Conservation (phyloP, 1,284 basidiomycete genomes). For the Lentinus polychrous region DNA sequence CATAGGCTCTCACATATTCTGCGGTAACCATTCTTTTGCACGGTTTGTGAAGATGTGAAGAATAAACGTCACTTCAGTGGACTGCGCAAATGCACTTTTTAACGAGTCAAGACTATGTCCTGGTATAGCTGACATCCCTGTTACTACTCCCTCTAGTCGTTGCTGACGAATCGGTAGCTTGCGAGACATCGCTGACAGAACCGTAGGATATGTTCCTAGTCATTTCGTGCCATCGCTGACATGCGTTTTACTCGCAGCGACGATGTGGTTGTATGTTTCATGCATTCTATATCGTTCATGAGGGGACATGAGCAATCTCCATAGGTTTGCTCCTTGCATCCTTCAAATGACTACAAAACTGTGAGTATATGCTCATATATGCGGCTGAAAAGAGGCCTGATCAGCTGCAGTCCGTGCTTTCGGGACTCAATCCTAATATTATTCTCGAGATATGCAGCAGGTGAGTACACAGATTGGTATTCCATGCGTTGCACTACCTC, state of each 20-base stretch:
- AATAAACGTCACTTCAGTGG: constrained; percentile 38
- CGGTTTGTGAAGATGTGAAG: background rate
- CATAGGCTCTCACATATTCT: constrained; percentile 77
- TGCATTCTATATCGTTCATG: background rate
- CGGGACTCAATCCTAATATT: constrained; percentile 64
- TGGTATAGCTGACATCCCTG: constrained; percentile 33
- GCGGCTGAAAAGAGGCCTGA: constrained; percentile 8
- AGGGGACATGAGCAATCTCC: background rate
- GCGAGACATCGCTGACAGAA: constrained; percentile 72
- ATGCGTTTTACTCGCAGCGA: constrained; percentile 49
- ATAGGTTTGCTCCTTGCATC: constrained; percentile 71
- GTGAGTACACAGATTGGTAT: constrained; percentile 28
- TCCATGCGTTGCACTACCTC: constrained; percentile 1
- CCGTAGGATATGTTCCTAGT: constrained; percentile 40
- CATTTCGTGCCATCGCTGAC: constrained; percentile 7
- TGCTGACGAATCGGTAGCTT: constrained; percentile 49
- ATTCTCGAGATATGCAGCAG: constrained; percentile 77
- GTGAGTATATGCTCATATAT: constrained; percentile 30
- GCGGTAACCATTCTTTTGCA: constrained; percentile 39
- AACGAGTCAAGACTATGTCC: constrained; percentile 70
- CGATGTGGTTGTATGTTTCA: constrained; percentile 63
- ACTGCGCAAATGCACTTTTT: constrained; percentile 80
- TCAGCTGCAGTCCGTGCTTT: constrained; percentile 65
- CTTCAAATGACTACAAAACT: constrained; percentile 83
- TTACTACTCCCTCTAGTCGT: no score